A percentile compares a stretch with the other conserved stretches of the same genome.
Conservation (phyloP, 2,329 filamentous ascomycete species). For the Cordyceps cateniannulata region DNA sequence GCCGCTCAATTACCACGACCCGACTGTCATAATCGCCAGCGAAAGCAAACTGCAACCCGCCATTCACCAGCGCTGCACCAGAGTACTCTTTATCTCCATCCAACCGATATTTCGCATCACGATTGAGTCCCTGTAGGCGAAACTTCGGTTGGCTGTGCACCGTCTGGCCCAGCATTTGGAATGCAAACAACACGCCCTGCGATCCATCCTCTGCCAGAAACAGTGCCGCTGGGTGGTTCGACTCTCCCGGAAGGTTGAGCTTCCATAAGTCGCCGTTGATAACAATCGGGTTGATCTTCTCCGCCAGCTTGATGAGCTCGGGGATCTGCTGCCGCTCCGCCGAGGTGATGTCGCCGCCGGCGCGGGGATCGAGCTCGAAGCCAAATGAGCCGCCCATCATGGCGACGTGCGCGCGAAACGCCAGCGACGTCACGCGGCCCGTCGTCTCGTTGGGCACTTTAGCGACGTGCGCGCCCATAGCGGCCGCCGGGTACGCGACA, state of each 20-base stretch:
- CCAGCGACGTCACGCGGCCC: conserved; percentile 46
- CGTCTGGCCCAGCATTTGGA: conserved; percentile 45
- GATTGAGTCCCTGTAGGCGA: conserved; percentile 50
- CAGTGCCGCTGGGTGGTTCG: conserved; percentile 56
- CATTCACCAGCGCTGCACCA: conserved; percentile 52
- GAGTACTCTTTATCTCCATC: conserved; percentile 45
- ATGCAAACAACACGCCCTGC: conserved; percentile 50
- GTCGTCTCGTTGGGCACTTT: conserved; percentile 54
- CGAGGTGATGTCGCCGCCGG: conserved; percentile 35
- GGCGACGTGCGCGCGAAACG: conserved; percentile 58
- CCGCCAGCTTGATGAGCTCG: conserved; percentile 44
- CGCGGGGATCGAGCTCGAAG: conserved; percentile 51
- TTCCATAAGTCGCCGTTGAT: conserved; percentile 54
- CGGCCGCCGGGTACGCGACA: conserved; percentile 52
- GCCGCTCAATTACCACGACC: not conserved
- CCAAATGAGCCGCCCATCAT: conserved; percentile 64
- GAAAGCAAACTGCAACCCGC: not conserved
- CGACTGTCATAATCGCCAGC: conserved; percentile 1
- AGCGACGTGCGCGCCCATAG: conserved; percentile 61
- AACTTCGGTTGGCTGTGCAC: conserved; percentile 48
- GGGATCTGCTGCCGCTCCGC: conserved; percentile 49
- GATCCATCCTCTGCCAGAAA: conserved; percentile 47
- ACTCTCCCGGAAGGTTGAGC: conserved; percentile 47
- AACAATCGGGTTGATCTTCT: conserved; percentile 53
- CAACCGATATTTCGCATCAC: conserved; percentile 44